A percentile compares a stretch with the other conserved stretches of the same genome.
These are phyloP conservation scores for Dryas alaskensis DNA, from an alignment of 306 rosid species.

Conservation along the genomic window DNA sequence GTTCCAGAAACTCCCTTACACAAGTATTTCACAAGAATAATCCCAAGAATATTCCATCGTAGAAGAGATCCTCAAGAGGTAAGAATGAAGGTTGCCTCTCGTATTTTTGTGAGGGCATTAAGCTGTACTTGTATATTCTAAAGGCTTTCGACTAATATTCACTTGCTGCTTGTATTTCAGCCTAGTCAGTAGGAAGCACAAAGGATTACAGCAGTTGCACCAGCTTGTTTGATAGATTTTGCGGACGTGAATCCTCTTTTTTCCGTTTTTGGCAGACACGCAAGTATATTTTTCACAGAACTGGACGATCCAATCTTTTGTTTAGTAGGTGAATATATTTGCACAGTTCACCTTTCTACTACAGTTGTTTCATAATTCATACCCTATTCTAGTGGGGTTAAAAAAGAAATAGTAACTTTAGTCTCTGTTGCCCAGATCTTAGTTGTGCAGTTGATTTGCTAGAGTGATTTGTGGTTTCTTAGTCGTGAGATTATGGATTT, in stretches of 20 bases:
- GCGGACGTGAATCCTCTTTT: not conserved
- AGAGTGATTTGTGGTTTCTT: no score
- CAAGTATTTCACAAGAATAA: slow-evolving; percentile 17
- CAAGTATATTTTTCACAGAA: not conserved
- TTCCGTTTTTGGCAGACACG: not conserved
- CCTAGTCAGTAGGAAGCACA: not conserved
- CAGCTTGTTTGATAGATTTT: not conserved
- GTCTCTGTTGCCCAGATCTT: no score
- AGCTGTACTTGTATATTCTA: not conserved
- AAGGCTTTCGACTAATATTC: not conserved
- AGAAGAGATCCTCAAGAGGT: slow-evolving; percentile 11
- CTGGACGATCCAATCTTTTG: not conserved
- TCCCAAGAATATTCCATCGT: slow-evolving; percentile 4
- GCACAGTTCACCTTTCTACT: not conserved
- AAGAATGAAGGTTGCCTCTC: not conserved
- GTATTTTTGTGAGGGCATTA: not conserved
- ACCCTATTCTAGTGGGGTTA: no score
- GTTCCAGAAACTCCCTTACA: slow-evolving; percentile 41
- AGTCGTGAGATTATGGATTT: no score
- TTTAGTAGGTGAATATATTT: not conserved
- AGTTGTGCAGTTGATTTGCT: no score
- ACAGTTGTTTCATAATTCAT: no score
- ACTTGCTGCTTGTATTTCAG: slow-evolving; percentile 11
- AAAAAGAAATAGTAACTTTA: no score
- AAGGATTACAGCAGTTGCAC: not conserved